A percentile compares a stretch with the other conserved stretches of the same genome.
These are phyloP conservation scores for Apiosordaria backusii DNA, from an alignment of 495 filamentous ascomycete genomes.

Conservation along the genomic window DNA sequence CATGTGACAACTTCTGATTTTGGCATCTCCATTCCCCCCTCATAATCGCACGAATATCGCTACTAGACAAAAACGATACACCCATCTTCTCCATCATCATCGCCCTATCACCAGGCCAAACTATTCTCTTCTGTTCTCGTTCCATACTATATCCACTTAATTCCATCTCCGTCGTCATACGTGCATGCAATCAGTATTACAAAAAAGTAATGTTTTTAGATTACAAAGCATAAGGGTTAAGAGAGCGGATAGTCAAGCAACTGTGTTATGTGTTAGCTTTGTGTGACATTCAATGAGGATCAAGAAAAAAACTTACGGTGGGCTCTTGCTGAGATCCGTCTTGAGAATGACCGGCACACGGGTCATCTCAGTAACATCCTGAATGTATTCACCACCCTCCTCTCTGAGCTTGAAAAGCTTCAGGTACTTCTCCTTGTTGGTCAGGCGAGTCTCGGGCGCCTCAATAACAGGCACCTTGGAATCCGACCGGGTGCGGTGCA, in stretches of 20 bases:
- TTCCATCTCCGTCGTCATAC: neutral
- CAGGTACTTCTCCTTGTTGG: conserved; percentile 94
- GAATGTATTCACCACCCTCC: conserved; percentile 92
- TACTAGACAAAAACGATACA: neutral
- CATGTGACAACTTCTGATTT: neutral
- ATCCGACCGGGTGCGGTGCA: conserved; percentile 88
- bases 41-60: neutral
- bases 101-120: neutral
- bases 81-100: neutral
- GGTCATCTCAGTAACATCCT: conserved; percentile 97
- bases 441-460: conserved; percentile 70
- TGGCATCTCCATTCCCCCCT: neutral
- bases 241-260: conserved; percentile 93
- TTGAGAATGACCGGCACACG: conserved; percentile 94
- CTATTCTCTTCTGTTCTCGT: neutral
- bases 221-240: conserved; percentile 93
- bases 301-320: conserved; percentile 69
- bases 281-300: neutral
- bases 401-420: conserved; percentile 86
- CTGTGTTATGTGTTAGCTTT: conserved; percentile 51
- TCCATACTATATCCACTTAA: neutral
- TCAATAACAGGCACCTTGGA: conserved; percentile 78
- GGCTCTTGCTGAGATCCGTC: conserved; percentile 97
- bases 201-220: neutral
- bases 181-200: neutral